phyloP scores from a whole-genome alignment of 1,139 yeast species.

The Taiozyma sp. region DNA sequence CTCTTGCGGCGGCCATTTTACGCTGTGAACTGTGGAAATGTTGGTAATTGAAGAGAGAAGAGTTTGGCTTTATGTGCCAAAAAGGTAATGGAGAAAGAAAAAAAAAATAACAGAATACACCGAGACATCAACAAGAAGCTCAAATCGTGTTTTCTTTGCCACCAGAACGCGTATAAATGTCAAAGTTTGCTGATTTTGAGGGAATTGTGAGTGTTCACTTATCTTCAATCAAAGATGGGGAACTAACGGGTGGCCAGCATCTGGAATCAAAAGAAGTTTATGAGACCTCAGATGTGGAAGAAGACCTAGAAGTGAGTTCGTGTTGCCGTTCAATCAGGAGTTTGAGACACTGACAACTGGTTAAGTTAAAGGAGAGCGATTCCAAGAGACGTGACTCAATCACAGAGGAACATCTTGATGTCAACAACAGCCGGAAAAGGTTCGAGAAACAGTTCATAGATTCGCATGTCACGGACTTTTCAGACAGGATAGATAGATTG shows the following conservation, averaged over 20 bases:
- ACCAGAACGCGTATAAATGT: conserved; percentile 7
- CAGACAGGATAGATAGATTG: conserved; percentile 24
- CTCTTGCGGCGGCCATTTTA: neutral
- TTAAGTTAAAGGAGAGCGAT: neutral
- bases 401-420: conserved; percentile 14
- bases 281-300: conserved; percentile 49
- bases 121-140: neutral
- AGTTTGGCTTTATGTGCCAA: neutral
- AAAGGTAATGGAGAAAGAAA: neutral
- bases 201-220: conserved; percentile 16
- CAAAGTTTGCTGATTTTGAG: conserved; percentile 17
- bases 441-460: conserved; percentile 24
- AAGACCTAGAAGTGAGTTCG: conserved; percentile 23
- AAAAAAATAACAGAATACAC: neutral
- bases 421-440: conserved; percentile 13
- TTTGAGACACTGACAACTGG: neutral
- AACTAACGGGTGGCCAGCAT: conserved; percentile 18
- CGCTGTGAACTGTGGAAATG: neutral
- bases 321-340: neutral
- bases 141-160: neutral
- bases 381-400: conserved; percentile 17
- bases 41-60: neutral
- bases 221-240: neutral
- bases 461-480: conserved; percentile 24
- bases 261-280: conserved; percentile 34